Conservation (phyloP, 352 stramenopile species). For the Pythium utonaiense region DNA sequence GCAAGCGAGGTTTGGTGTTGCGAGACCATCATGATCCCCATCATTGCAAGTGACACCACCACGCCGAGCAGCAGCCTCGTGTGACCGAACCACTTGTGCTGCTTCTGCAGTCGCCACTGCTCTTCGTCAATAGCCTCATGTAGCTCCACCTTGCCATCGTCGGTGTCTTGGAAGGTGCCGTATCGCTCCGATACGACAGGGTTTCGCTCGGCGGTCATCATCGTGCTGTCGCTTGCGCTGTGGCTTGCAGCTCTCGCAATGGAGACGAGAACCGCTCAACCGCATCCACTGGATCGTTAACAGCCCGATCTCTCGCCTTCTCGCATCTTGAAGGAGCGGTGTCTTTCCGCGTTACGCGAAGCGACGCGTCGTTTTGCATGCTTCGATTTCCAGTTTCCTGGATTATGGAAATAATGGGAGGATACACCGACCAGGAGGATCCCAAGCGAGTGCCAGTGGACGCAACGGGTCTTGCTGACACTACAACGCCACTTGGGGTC, state of each 20-base stretch:
- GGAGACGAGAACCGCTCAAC: not conserved
- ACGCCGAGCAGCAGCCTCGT: conserved; percentile 10
- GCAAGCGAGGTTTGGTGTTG: not conserved
- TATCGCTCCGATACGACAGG: conserved; percentile 20
- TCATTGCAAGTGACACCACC: not conserved
- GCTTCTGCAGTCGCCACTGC: conserved; percentile 18
- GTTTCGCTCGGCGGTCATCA: conserved; percentile 13
- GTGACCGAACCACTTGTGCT: conserved; percentile 13
- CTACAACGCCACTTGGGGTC: no score
- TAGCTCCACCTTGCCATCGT: conserved; percentile 7
- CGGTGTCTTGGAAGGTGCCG: conserved; percentile 22
- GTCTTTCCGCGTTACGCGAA: conserved; percentile 2
- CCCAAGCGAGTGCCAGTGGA: no score
- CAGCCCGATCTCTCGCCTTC: not conserved
- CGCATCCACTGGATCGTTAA: not conserved
- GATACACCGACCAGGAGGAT: no score
- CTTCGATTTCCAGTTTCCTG: not conserved
- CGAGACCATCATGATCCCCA: conserved; percentile 9
- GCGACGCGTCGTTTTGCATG: not conserved
- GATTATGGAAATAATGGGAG: no score
- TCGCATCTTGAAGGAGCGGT: not conserved
- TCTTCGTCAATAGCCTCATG: conserved; percentile 17
- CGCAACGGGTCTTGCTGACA: not conserved
- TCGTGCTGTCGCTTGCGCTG: no score
- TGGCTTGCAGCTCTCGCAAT: no score